These are phyloP conservation scores for Hypericum androsaemum DNA, from an alignment of 345 rosid genomes.

Conservation along the genomic window DNA sequence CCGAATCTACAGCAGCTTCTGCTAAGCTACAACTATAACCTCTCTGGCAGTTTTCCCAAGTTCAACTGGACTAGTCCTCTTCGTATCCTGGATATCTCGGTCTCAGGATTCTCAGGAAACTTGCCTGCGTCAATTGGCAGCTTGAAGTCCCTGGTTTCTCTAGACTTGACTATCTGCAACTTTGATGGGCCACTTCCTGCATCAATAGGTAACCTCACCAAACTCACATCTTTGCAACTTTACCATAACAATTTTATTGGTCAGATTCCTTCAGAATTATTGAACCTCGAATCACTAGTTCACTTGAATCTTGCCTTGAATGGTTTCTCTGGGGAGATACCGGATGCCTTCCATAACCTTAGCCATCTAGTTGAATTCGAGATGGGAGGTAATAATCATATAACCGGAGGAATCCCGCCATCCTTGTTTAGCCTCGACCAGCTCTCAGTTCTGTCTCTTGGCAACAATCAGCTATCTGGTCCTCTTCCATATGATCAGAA, in stretches of 20 bases:
- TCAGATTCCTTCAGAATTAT: neutral
- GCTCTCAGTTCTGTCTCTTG: conserved; percentile 5
- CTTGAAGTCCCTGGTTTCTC: conserved; percentile 3
- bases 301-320: no score
- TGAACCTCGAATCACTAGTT: no score
- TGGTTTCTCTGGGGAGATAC: neutral
- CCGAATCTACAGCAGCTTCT: conserved; percentile 1
- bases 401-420: no score
- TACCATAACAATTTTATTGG: neutral
- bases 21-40: neutral
- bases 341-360: neutral
- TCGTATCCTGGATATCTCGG: neutral
- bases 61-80: conserved; percentile 10
- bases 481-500: neutral
- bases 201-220: conserved; percentile 18
- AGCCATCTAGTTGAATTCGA: no score
- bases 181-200: conserved; percentile 20
- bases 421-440: conserved; percentile 7
- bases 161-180: neutral
- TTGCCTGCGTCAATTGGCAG: conserved; percentile 16
- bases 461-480: conserved; percentile 8
- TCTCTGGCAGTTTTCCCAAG: conserved; percentile 8
- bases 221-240: conserved; percentile 10
- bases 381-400: no score
- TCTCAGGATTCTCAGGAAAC: conserved; percentile 6